Base-by-base conservation (phyloP, 164 flowering plant genomes). In the Litsea cubeba region DNA sequence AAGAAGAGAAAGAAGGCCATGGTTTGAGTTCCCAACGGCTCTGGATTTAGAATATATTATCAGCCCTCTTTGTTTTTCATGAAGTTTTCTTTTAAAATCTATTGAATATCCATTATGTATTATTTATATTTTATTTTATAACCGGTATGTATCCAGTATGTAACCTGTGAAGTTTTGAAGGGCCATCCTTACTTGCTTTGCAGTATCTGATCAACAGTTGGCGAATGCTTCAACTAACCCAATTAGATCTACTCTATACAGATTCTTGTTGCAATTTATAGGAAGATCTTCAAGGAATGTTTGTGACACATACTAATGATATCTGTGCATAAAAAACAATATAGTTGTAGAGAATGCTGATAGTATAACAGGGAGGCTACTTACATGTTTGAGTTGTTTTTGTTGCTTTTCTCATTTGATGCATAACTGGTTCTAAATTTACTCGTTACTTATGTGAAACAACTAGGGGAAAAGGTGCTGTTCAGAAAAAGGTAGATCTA, bases 381-480 rank as follows among this genome's bases (percentile, higher is more conserved):
- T 1, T 20, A 15, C n/a, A 54, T 15, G 60, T 54, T 54, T 54
- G 60, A 54, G 20, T 54, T 54, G 60, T 54, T 54, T 54, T 54
- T 14, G 46, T 40, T 40, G 60, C 20, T 20, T 54, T 54, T 20
- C 17, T 54, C 60, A 54, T 54, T 20, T 54, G 60, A 54, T 2
- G 60, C n/a, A 20, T 15, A 20, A 14, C 7, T 54, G 46, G 46
- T 54, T 15, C 60, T 14, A 54, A 54, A 54, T 54, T 54, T 40
- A 8, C 46, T 40, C 46, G 1, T 54, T 11, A 25, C 14, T 63
- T 22, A 28, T 72, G 62, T 75, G 40, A 69, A 73, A 65, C 63
- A 69, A 2, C 25, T 74, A 95, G 98, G 85, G 98, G 99, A 69
- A 94, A 89, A 81, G 99, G 98, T 75, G 88, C 87, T 71, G 65